Evolutionary conservation across 2,329 filamentous ascomycete genomes (phyloP).

Genomic region (Colletotrichum tanaceti): DNA sequence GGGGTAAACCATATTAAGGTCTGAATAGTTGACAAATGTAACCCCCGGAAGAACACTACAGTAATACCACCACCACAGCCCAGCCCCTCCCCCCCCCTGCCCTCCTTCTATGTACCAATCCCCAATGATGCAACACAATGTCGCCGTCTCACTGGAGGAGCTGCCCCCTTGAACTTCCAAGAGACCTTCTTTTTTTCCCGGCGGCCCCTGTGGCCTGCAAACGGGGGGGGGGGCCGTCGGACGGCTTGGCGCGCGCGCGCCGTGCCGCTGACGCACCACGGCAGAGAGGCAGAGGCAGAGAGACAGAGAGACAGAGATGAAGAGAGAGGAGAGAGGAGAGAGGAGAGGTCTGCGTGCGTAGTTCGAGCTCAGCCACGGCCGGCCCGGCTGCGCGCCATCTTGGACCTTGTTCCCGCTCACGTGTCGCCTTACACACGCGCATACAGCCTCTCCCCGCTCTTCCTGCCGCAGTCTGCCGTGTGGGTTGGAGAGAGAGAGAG

Average conservation of each 20-base stretch:
- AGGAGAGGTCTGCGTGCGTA: neutral
- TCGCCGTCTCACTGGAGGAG: neutral
- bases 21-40: too few relatives aligned
- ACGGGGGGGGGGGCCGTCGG: neutral
- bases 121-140: neutral
- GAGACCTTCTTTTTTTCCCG: neutral
- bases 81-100: neutral
- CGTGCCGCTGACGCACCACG: neutral
- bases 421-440: neutral
- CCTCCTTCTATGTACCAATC: neutral
- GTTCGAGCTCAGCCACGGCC: conserved; percentile 27
- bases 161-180: neutral
- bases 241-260: neutral
- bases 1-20: too few relatives aligned
- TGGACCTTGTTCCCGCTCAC: neutral
- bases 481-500: neutral
- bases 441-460: conserved; percentile 7
- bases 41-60: too few relatives aligned
- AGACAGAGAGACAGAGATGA: neutral
- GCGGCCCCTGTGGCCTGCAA: neutral
- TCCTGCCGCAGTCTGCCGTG: conserved; percentile 25
- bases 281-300: too few relatives aligned
- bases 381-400: conserved; percentile 20
- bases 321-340: too few relatives aligned
- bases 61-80: neutral